Evolutionary conservation across 306 rosid genomes (phyloP), one percentile per base, ranked within the genome.

Genomic region (Astragalus membranaceus): DNA sequence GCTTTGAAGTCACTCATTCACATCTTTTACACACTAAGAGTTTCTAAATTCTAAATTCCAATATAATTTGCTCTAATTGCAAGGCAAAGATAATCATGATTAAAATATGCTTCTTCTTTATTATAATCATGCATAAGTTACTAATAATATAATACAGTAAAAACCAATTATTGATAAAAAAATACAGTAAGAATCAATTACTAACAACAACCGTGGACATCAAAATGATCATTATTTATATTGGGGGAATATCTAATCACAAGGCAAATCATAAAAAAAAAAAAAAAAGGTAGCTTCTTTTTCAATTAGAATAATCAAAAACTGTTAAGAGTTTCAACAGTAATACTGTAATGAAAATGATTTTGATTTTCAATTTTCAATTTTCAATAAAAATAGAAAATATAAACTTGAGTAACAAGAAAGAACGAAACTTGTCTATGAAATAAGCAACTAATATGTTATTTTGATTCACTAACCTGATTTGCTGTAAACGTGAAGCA

Each of bases 1-100:
- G 80, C 96, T 90, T 90, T 62, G 73, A 86, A 85, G 88, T 78
- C 76, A 90, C 96, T 87, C 91, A 65, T 72, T 62, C 64, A 66
- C 47, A 68, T 67, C 55, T 78, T 79, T 76, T 72, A 42, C 62
- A 73, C 69, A 37, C 26, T n/a, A n/a, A n/a, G n/a, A n/a, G n/a
- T n/a, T n/a, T n/a, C n/a, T n/a, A 53, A 58, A 47, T 64, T 74
- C 72, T 48, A 59, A 13, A 41, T 17, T 17, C 41, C 32, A 59
- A 61, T 75, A 1, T 46, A 49, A 46, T 74, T 75, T 79, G 72
- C 54, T 65, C 60, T 48, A 63, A 55, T 80, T 78, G 89, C 80
- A 86, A 83, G 50, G 68, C 58, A 75, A 64, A 65, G 6, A 41
- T 12, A 79, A 79, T 70, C 14, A 74, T 74, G 32, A 58, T 29